Conservation (phyloP, 345 rosid species). For the Aquilaria malaccensis region DNA sequence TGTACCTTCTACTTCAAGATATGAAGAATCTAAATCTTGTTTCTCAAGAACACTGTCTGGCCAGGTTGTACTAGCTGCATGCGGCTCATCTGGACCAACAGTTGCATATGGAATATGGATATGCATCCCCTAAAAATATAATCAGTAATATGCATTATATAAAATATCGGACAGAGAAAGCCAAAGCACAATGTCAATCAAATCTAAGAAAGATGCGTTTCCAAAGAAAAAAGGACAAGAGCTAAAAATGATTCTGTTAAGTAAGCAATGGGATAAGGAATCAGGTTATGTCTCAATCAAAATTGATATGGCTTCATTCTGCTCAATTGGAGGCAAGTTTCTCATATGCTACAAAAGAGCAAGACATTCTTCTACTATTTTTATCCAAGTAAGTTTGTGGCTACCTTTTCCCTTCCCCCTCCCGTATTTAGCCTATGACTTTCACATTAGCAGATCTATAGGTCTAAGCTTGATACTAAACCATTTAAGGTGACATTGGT, state of each 20-base stretch:
- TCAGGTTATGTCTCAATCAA: too few species aligned
- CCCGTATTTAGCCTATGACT: too few species aligned
- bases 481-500: too few species aligned
- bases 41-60: constrained; percentile 76
- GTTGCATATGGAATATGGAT: constrained; percentile 52
- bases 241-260: neutral
- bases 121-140: constrained; percentile 37
- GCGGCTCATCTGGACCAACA: constrained; percentile 96
- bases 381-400: too few species aligned
- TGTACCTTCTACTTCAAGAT: constrained; percentile 35
- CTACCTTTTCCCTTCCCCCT: too few species aligned
- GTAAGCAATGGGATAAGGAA: neutral
- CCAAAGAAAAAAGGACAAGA: neutral
- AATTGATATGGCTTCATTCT: too few species aligned
- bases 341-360: too few species aligned
- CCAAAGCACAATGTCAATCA: neutral
- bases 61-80: constrained; percentile 82
- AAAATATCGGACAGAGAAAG: neutral
- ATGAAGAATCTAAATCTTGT: constrained; percentile 51
- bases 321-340: too few species aligned
- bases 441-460: too few species aligned
- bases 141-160: constrained; percentile 4
- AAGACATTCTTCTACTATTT: too few species aligned
- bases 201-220: neutral
- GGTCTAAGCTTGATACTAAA: too few species aligned